Base-by-base conservation (phyloP, 495 filamentous ascomycete species). In the Penicillium bovifimosum region DNA sequence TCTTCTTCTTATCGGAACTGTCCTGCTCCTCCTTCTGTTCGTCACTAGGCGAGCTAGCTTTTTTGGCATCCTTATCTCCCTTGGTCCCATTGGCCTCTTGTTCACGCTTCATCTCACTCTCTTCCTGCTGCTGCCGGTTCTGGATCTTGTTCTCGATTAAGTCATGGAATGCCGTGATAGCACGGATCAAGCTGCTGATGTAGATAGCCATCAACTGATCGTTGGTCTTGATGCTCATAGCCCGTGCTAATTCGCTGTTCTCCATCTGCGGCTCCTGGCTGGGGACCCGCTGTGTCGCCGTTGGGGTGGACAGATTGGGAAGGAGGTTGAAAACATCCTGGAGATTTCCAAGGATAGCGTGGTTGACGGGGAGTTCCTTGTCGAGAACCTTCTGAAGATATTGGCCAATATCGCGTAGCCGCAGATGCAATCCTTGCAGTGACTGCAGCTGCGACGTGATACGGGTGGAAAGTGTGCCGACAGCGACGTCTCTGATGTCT, bases 101-200 rank as follows among this genome's bases (percentile, higher is more conserved):
- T 42, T 87, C 84, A 70, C 87, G 85, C 79, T 86, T 87, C 48
- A 80, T 81, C 58, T 96, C 90, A 70, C 87, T 90, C 67, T 98
- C 93, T 65, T 96, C 93, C 70, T 95, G 90, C 66, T 92, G 88
- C 73, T 96, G 92, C 61, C 91, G 76, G 74, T 98, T 98, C 76
- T 97, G 93, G 54, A 97, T 96, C 85, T 98, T 98, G 75, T 98
- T 98, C 78, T 98, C 93, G 61, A 98, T 98, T 56, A 98, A 75
- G 70, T 98, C 93, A 68, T 98, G 93, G 84, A 97, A 98, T 11
- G 93, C 95, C 7, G 93, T 97, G 62, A 98, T 97, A 28, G 95
- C 95, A 35, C 93, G 83, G 73, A 98, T 96, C 75, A 98, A 74
- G 71, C 87, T 93, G 71, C 87, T 92, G 51, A 98, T 77, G 68